phyloP scores from a whole-genome alignment of 1,284 basidiomycete species.

The Dichomitus squalens region DNA sequence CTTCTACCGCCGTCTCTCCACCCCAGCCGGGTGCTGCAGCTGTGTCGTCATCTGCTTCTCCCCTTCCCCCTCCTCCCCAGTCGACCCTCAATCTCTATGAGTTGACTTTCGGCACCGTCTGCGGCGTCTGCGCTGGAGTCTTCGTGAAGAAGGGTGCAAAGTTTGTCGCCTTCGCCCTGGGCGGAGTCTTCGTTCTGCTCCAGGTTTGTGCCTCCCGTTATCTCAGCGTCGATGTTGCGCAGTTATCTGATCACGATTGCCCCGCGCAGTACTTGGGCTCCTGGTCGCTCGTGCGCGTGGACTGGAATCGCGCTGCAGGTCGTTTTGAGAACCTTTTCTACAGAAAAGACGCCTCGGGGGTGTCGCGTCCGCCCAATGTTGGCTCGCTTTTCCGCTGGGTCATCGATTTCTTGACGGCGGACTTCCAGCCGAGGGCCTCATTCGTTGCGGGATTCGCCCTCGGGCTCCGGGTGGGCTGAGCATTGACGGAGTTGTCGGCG shows the following conservation, averaged over 20 bases:
- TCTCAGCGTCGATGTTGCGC: not conserved
- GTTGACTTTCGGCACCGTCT: constrained; percentile 85
- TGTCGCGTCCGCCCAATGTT: constrained; percentile 60
- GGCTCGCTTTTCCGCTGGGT: constrained; percentile 71
- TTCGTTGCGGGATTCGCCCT: constrained; percentile 74
- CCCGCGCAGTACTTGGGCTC: constrained; percentile 74
- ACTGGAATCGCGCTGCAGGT: constrained; percentile 68
- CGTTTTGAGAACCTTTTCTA: constrained; percentile 79
- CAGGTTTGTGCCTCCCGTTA: constrained; percentile 58
- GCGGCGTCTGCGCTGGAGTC: constrained; percentile 87
- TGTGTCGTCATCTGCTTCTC: constrained; percentile 16
- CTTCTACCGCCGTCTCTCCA: not conserved
- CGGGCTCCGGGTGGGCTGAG: constrained; percentile 57
- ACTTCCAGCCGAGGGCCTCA: constrained; percentile 86
- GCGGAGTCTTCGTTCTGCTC: constrained; percentile 84
- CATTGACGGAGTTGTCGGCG: not conserved
- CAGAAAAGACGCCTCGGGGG: constrained; percentile 56
- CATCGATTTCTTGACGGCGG: constrained; percentile 86
- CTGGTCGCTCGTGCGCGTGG: constrained; percentile 70
- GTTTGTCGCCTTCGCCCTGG: constrained; percentile 80
- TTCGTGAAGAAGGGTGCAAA: constrained; percentile 95
- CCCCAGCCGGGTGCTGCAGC: constrained; percentile 6
- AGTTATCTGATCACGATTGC: constrained; percentile 2
- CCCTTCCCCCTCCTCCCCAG: constrained; percentile 54
- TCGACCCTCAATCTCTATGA: constrained; percentile 82